Base-by-base conservation (phyloP, 768 basidiomycete genomes). In the Chalciporus piperatus region DNA sequence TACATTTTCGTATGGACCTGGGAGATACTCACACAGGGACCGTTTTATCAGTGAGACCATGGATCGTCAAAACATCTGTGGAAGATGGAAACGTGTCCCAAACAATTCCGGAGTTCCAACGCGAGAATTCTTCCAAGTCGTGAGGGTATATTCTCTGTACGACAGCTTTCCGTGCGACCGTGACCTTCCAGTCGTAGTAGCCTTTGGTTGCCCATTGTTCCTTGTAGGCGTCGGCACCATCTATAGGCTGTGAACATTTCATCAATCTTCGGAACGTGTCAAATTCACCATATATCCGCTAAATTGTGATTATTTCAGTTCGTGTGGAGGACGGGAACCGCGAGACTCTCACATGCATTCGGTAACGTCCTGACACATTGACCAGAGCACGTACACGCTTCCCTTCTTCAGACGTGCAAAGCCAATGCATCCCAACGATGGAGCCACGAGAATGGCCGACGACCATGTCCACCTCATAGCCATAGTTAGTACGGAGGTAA, bases 381-480 rank as follows among this genome's bases (percentile, higher is more conserved):
- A 92, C 83, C 48, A 84, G 85, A 6, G 78, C 81, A 9, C 77
- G 68, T 38, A 85, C 80, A 39, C 63, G 68, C 51, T 69, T 73
- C 22, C 83, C 86, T 56, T 82, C 82, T 41, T 79, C 74, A 1
- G 82, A 73, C 14, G 77, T 82, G 61, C 83, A 82, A 22, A 89
- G 59, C 89, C 89, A 92, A 51, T 76, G 72, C 62, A 86, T 79
- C 0, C 75, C 79, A 17, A 78, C 80, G n/a, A 91, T 65, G 20
- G 84, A 81, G 7, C 86, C 90, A 32, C 88, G 82, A 14, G 89
- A 92, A 67, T 93, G 91, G 2, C 84, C 89, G 6, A 93, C 78
- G 35, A 92, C 64, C 48, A 87, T 67, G 60, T 85, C 84, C 44
- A 90, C 69, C 30, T 76, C 70, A 65, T 92, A 93, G 2, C 86